Conservation (phyloP, 768 basidiomycete species). For the Daedaleopsis sinensis region DNA sequence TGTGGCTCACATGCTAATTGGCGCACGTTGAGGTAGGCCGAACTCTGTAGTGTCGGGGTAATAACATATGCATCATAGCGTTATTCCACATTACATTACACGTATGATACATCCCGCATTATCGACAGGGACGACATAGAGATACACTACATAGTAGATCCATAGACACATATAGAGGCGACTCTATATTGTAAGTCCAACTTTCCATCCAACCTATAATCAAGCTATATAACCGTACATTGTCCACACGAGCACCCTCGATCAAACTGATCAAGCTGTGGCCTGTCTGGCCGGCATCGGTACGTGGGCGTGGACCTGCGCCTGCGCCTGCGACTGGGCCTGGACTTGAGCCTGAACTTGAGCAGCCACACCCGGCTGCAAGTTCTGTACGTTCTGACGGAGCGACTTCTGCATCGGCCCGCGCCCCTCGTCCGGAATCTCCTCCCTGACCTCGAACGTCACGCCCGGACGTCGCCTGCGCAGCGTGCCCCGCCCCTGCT, state of each 20-base stretch:
- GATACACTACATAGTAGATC: slow-evolving; percentile 24
- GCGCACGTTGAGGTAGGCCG: too few relatives aligned
- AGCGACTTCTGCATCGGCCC: slow-evolving; percentile 15
- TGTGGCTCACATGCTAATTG: too few relatives aligned
- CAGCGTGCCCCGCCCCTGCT: slow-evolving; percentile 37
- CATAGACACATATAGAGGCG: slow-evolving; percentile 11
- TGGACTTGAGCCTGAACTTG: too few relatives aligned
- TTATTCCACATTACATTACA: slow-evolving; percentile 1
- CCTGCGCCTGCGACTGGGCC: too few relatives aligned
- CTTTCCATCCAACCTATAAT: not conserved
- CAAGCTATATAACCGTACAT: not conserved
- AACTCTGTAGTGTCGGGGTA: too few relatives aligned
- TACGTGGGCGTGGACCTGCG: not conserved
- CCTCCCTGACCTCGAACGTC: slow-evolving; percentile 35
- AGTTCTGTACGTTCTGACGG: slow-evolving; percentile 4
- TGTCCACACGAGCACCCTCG: not conserved
- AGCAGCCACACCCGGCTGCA: not conserved
- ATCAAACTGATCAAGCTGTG: slow-evolving; percentile 1
- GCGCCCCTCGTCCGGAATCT: slow-evolving; percentile 24
- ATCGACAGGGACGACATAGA: slow-evolving; percentile 17
- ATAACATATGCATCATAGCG: too few relatives aligned
- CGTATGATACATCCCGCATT: slow-evolving; percentile 17
- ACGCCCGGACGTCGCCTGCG: slow-evolving; percentile 37
- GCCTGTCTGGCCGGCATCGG: slow-evolving; percentile 8
- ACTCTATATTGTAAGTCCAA: slow-evolving; percentile 4